phyloP scores from a whole-genome alignment of 306 rosid genomes.

The Acmispon strigosus region DNA sequence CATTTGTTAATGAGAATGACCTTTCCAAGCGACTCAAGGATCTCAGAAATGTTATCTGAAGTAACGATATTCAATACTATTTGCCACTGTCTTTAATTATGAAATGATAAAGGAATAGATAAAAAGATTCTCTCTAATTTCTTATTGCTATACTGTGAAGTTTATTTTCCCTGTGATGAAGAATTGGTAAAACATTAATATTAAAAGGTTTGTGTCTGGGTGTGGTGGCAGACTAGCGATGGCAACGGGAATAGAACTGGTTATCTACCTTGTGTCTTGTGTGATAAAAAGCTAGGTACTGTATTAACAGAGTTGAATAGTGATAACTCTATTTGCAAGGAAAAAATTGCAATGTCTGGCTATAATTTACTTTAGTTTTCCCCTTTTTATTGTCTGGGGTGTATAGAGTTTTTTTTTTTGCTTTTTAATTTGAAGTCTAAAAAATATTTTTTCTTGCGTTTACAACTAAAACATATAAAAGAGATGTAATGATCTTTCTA shows the following conservation, averaged over 20 bases:
- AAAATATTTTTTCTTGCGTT: neutral
- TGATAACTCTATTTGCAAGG: neutral
- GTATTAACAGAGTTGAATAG: neutral
- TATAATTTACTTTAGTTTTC: neutral
- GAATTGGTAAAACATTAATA: neutral
- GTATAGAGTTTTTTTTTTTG: neutral
- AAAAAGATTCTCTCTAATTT: neutral
- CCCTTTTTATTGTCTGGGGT: neutral
- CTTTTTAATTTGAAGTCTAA: neutral
- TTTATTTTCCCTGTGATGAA: slow-evolving; percentile 1
- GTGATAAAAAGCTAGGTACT: neutral
- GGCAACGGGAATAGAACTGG: neutral
- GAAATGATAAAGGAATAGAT: neutral
- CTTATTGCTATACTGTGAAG: neutral
- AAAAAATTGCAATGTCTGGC: neutral
- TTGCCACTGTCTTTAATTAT: neutral
- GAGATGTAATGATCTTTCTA: neutral
- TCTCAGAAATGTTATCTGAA: neutral
- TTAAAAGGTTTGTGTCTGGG: neutral
- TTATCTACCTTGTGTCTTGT: neutral
- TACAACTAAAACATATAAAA: neutral
- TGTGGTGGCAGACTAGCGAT: neutral
- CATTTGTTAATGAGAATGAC: neutral
- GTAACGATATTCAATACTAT: neutral
- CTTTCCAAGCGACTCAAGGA: neutral